Base-by-base conservation (phyloP, 108 stramenopile species). In the Chaetoceros muelleri region DNA sequence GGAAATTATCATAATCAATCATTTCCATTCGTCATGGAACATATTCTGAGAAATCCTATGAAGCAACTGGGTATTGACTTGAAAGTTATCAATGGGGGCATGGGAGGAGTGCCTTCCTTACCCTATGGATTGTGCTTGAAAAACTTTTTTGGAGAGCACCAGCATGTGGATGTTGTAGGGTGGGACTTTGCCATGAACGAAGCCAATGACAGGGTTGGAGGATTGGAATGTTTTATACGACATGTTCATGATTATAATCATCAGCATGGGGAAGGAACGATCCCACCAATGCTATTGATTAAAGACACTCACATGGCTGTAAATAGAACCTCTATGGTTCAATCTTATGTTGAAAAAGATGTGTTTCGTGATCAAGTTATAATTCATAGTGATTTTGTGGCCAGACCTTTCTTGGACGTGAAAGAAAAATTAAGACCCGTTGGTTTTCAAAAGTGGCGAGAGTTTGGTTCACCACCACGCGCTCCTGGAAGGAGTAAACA, bases 101-200 rank as follows among this genome's bases (percentile, higher is more conserved):
- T 86, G 70, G 85, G 85, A 46, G 85, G 81, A 26, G 51, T 66
- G 8, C 81, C 85, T 18, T 53, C 65, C 21, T 86, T 86, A 64
- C 85, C 85, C 5, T 82, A 82, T 64, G 85, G 76, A 20, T 86
- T 69, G 70, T 86, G 85, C 55, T 40, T 82, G 54, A 55, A 59
- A 29, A 69, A 80, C 26, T 80, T 80, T 65, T 66, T 65, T 48
- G 85, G 79, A 23, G 59, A 48, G 0, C 8, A 18, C 19, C 7
- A 3, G 40, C 16, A 13, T n/a, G 0, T 0, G 26, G 81, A 86
- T 73, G 78, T 86, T 7, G 62, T 82, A 45, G 69, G 70, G 27
- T 86, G 85, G 85, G 85, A 86, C 69, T 86, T 61, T 57, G 68
- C 74, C 27, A 82, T 86, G 81, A 86, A 86, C 56, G 81, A 82